Base-by-base conservation (phyloP, 352 stramenopile species). In the Globisporangium cylindrosporum region DNA sequence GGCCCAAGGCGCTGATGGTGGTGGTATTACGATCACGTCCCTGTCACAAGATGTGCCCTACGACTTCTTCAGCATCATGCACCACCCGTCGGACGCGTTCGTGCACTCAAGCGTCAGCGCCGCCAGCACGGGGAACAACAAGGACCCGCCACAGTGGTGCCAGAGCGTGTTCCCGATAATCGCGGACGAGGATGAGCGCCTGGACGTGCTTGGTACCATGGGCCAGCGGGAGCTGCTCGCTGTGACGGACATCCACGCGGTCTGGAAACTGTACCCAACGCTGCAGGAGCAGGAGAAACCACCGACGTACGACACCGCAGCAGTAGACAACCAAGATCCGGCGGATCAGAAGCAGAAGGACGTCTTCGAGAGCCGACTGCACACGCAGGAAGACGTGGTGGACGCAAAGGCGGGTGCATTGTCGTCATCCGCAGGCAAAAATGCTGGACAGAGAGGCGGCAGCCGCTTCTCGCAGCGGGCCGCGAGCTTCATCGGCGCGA, bases 1-100 rank as follows among this genome's bases (percentile, higher is more conserved):
- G 32, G 67, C 69, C 34, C 59, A 46, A 22, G 70, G 64, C 25
- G 63, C 56, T 3, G 10, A 5, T 49, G 41, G 6, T 8, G 32
- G 3, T 10, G 18, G 15, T 51, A 18, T 20, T 22, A 22, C 15
- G 7, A 51, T 51, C 18, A 22, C 18, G 6, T 51, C 15, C 6
- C 43, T 60, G 1, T 64, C 60, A 10, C 64, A 58, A 20, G 71
- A 77, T 15, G 76, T 78, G 7, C 81, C 86, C 1, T 95, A 95
- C 72, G 84, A 95, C 59, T 90, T 92, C 64, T 93, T 84, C 74
- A 94, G 85, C 67, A 91, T 95, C 73, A 95, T 95, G 86, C 88
- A 95, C 66, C 81, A 91, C 60, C 81, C 86, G 14, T 62, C 78
- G 0, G 77, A 89, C 66, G 88, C 84, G 6, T 95, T 95, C 49